Conservation (phyloP, 306 rosid species). For the Quercus robur region DNA sequence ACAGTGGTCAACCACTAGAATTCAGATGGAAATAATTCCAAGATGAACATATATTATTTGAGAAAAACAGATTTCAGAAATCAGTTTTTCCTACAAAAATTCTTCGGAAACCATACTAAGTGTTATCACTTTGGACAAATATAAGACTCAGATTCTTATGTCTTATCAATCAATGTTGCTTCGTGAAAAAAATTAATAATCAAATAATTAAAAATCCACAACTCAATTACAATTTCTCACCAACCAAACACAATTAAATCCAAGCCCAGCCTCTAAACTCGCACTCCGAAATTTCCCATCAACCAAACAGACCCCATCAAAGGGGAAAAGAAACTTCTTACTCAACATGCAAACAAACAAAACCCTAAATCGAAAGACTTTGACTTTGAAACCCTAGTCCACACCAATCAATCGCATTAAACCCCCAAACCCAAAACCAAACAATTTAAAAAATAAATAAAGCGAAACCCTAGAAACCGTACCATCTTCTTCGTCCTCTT, state of each 20-base stretch:
- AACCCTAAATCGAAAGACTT: conserved; percentile 59
- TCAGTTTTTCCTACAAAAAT: too few species aligned
- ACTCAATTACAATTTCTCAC: neutral
- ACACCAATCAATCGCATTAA: too few species aligned
- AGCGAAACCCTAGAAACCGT: conserved; percentile 6
- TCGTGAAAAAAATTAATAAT: too few species aligned
- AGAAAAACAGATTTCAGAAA: too few species aligned
- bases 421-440: neutral
- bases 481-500: conserved; percentile 92
- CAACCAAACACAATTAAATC: neutral
- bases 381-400: too few species aligned
- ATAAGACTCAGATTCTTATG: neutral
- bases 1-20: too few species aligned
- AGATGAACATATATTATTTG: too few species aligned
- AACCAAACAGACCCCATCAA: conserved; percentile 42
- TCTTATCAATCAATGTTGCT: neutral
- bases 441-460: neutral
- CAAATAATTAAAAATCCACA: too few species aligned
- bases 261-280: neutral
- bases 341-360: neutral
- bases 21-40: neutral
- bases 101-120: neutral
- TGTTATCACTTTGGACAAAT: neutral
- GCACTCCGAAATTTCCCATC: neutral
- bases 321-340: neutral